Evolutionary conservation across 129 eudicot genomes (phyloP).

Genomic region (Sambucus nigra): DNA sequence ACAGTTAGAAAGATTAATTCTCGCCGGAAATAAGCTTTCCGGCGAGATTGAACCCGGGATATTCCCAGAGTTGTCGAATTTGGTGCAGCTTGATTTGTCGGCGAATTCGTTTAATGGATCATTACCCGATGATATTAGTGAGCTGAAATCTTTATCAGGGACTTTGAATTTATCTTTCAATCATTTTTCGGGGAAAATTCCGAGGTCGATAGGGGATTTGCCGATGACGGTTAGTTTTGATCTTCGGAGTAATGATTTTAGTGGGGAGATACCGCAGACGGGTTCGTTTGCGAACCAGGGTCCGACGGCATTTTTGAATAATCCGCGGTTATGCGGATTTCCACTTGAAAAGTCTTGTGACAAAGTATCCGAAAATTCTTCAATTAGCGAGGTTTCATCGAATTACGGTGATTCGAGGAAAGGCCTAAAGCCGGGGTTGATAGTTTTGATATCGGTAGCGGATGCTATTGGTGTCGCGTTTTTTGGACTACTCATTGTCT

Average conservation of each 20-base stretch:
- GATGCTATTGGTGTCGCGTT: conserved; percentile 81
- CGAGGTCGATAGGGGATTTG: conserved; percentile 66
- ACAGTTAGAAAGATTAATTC: conserved; percentile 62
- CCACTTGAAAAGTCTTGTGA: conserved; percentile 59
- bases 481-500: conserved; percentile 60
- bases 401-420: conserved; percentile 15
- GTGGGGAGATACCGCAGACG: conserved; percentile 77
- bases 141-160: conserved; percentile 69
- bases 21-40: conserved; percentile 47
- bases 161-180: conserved; percentile 74
- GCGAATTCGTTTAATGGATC: conserved; percentile 53
- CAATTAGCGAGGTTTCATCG: conserved; percentile 26
- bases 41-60: conserved; percentile 62
- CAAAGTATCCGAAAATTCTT: conserved; percentile 16
- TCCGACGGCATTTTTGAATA: conserved; percentile 74
- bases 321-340: conserved; percentile 75
- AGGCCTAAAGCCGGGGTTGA: conserved; percentile 74
- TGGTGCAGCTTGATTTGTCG: conserved; percentile 71
- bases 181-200: conserved; percentile 54
- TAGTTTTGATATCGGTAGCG: conserved; percentile 61
- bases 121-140: conserved; percentile 76
- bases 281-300: conserved; percentile 90
- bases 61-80: conserved; percentile 56
- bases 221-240: conserved; percentile 88
- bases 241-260: conserved; percentile 47